Percentiles rank a stretch among this genome's conserved stretches.
phyloP scores from a whole-genome alignment of 768 basidiomycete genomes.

The Hygrophorus russula region DNA sequence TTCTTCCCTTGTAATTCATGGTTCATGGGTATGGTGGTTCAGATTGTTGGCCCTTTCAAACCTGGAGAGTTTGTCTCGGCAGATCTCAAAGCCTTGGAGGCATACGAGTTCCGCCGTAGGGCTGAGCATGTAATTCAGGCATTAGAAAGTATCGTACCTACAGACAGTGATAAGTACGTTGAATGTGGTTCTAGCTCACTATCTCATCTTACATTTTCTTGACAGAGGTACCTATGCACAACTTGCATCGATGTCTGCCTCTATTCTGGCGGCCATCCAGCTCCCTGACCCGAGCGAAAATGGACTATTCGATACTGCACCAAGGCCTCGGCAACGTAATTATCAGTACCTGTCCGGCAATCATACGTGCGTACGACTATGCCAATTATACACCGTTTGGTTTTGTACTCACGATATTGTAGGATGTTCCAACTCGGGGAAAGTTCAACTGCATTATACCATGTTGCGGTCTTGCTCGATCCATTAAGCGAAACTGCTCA shows the following conservation, averaged over 20 bases:
- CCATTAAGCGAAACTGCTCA: slow-evolving; percentile 80
- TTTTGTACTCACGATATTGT: not conserved
- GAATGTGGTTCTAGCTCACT: not conserved
- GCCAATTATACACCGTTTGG: not conserved
- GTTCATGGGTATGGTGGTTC: not conserved
- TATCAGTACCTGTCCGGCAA: slow-evolving; percentile 51
- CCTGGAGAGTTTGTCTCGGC: slow-evolving; percentile 45
- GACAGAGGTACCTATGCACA: slow-evolving; percentile 46
- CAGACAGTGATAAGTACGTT: slow-evolving; percentile 32
- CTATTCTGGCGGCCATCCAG: slow-evolving; percentile 61
- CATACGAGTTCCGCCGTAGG: slow-evolving; percentile 66
- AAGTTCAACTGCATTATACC: slow-evolving; percentile 51
- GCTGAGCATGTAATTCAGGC: slow-evolving; percentile 59
- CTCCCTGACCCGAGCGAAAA: slow-evolving; percentile 62
- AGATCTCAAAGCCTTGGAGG: slow-evolving; percentile 66
- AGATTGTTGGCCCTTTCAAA: slow-evolving; percentile 73
- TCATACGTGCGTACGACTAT: slow-evolving; percentile 44
- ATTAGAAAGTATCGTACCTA: slow-evolving; percentile 40
- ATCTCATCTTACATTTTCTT: not conserved
- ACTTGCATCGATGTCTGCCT: slow-evolving; percentile 53
- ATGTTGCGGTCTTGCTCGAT: slow-evolving; percentile 67
- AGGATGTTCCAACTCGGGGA: slow-evolving; percentile 69
- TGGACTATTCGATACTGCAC: slow-evolving; percentile 60
- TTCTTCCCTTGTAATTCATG: not conserved
- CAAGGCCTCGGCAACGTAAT: slow-evolving; percentile 43